Evolutionary conservation across 1,284 basidiomycete genomes (phyloP), one percentile per base, ranked within the genome.

Genomic region (Meira miltonrushii): DNA sequence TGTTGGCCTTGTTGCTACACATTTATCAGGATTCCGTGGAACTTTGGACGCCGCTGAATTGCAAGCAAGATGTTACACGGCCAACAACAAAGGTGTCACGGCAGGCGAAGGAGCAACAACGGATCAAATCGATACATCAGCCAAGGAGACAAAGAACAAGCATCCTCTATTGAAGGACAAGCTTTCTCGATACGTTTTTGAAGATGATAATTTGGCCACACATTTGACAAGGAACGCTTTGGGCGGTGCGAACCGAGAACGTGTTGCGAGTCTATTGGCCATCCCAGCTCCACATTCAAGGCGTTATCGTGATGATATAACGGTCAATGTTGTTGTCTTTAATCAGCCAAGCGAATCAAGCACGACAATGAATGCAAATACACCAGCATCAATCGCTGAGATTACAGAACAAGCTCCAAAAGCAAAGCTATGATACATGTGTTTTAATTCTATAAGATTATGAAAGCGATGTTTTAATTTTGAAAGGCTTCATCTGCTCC

Each of bases 221-320:
- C 95, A 97, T 79, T 82, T 98, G 39, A 92, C 97, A 63, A 84
- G 94, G 65, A 98, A 98, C 74, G 90, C 92, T 12, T 85, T 97
- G 60, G 93, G 90, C 28, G 92, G 93, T 17, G 91, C 85, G 0
- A 86, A 95, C 74, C 82, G 84, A 61, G 80, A 80, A 59, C 80
- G 81, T 55, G 82, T 95, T 57, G 84, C 86, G 21, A 84, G 84
- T 74, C 73, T 89, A 64, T 80, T 97, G 72, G 93, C 90, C 75
- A 90, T 98, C 59, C 90, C 90, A 21, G 83, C 89, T 5, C 89
- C 91, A 87, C 58, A 84, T 90, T 75, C 72, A 61, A 60, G 82
- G 72, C 58, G 74, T 48, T 78, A 71, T 57, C 63, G 72, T 23
- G 75, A 77, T 49, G 75, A 68, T 50, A 62, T 67, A 23, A 68